A percentile compares a stretch with the other conserved stretches of the same genome.
Evolutionary conservation across 1,284 basidiomycete genomes (phyloP).

Genomic region (Boletus calvinii): DNA sequence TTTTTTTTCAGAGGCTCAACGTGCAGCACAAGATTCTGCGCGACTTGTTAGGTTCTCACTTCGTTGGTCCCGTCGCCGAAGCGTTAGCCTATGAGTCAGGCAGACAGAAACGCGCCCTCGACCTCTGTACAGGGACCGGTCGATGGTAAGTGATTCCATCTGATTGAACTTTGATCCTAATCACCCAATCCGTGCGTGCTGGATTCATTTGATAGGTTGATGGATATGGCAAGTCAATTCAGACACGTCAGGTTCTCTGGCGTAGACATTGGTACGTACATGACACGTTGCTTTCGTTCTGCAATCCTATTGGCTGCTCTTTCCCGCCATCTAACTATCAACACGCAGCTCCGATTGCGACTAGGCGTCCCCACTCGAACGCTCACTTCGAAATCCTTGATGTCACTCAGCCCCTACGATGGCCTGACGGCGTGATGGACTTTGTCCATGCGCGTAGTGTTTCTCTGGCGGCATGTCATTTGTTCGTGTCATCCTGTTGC

Average conservation of each 20-base stretch:
- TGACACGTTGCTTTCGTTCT: conserved; percentile 12
- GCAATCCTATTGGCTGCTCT: conserved; percentile 8
- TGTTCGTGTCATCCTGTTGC: background rate
- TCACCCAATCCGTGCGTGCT: conserved; percentile 13
- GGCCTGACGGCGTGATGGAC: conserved; percentile 52
- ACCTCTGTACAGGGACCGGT: conserved; percentile 70
- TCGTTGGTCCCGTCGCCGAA: conserved; percentile 55
- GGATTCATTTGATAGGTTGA: conserved; percentile 47
- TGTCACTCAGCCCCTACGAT: conserved; percentile 50
- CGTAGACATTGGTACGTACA: conserved; percentile 63
- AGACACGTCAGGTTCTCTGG: conserved; percentile 63
- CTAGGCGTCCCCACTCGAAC: conserved; percentile 55
- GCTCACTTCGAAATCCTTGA: conserved; percentile 65
- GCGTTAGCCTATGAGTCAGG: conserved; percentile 41
- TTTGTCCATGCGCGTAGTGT: conserved; percentile 61
- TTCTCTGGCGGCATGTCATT: conserved; percentile 53
- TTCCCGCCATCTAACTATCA: conserved; percentile 10
- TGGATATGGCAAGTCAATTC: conserved; percentile 68
- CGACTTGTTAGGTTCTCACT: conserved; percentile 49
- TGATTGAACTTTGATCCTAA: conserved; percentile 20
- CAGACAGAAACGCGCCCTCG: conserved; percentile 52
- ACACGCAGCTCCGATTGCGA: conserved; percentile 61
- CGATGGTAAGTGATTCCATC: conserved; percentile 50
- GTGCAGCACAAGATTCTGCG: conserved; percentile 48
- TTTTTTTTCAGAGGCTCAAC: conserved; percentile 47